Base-by-base conservation (phyloP, 805 yeast genomes). In the Wickerhamomyces alni region DNA sequence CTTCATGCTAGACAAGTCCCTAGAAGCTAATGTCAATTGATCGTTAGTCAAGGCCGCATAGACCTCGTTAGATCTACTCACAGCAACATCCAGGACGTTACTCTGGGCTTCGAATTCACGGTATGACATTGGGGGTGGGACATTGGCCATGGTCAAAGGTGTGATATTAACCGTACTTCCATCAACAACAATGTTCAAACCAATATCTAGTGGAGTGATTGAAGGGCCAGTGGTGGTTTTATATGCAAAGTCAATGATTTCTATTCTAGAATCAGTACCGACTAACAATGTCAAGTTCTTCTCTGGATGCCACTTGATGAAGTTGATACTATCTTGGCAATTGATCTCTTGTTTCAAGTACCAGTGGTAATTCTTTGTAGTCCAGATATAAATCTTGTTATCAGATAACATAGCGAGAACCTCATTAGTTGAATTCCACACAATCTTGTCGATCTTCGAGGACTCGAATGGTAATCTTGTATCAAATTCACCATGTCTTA, bases 321-420 rank as follows among this genome's bases (percentile, higher is more conserved):
- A 79, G 22, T 50, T 47, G 26, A 68, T 55, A 18, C 54, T 41
- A 8, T 50, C 43, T n/a, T n/a, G 25, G 32, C 15, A 2, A 54
- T 51, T 28, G 2, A 89, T 61, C 53, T 84, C 94, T 59, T 85
- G 94, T 55, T 93, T 93, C 50, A 89, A 69, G 61, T 85, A 88
- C 99, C 99, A 93, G 56, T 89, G 94, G 61, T 89, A 93, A 61
- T 93, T 93, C 56, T 86, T 88, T 4, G 85, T 70, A 1, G 94
- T 80, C 97, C 97, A 93, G 18, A 93, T 61, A 56, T 84, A 94
- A n/a, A 93, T 72, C 13, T 75, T 65, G 49, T 79, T 71, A 2
- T 61, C 45, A 22, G 84, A 66, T 30, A 75, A 80, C 11, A 93
- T 64, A 2, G 95, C 86, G 39, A 93, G 66, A 2, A 85, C 69